Base-by-base conservation (phyloP, 139 green algal genomes). In the Astrephomene gubernaculifera region DNA sequence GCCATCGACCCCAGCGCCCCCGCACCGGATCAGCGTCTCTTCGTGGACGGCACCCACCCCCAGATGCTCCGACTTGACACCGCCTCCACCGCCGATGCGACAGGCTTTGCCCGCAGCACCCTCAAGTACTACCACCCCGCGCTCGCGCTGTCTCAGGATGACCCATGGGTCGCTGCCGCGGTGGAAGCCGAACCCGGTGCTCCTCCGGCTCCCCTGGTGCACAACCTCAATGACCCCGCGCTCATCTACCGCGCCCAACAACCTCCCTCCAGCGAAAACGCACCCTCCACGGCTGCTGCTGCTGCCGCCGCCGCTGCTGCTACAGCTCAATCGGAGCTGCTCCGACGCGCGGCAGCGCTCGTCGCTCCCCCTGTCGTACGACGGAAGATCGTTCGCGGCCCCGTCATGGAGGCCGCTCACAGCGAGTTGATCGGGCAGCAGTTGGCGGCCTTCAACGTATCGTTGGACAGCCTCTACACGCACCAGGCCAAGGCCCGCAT, bases 371-470 rank as follows among this genome's bases (percentile, higher is more conserved):
- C 79, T 65, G 65, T 86, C 17, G 19, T 44, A 21, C 79, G 79
- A 4, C 35, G 33, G 25, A 57, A 69, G 65, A 36, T 76, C 33
- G 65, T 76, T 1, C 79, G 45, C 2, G 79, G 79, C 4, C 79
- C 79, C 1, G 31, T 86, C 0, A 68, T 86, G 79, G 79, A 76
- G 65, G 79, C 64, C 7, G 79, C 65, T 5, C 36, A 65, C 43
- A 57, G 36, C 49, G 79, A 86, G 8, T 25, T 54, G 7, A 78
- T 86, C 38, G 65, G 79, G 8, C 31, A 17, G 45, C 79, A 79
- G 64, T 52, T 86, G 64, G 79, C 79, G 35, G 79, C 65, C 4
- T 86, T 86, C 65, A 86, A 86, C 36, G 79, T 86, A 12, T 86
- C 79, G 33, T 65, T 35, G 27, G 79, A 86, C 44, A 60, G 22